Base-by-base conservation (phyloP, 768 basidiomycete species). In the Tephrocybe sp. region DNA sequence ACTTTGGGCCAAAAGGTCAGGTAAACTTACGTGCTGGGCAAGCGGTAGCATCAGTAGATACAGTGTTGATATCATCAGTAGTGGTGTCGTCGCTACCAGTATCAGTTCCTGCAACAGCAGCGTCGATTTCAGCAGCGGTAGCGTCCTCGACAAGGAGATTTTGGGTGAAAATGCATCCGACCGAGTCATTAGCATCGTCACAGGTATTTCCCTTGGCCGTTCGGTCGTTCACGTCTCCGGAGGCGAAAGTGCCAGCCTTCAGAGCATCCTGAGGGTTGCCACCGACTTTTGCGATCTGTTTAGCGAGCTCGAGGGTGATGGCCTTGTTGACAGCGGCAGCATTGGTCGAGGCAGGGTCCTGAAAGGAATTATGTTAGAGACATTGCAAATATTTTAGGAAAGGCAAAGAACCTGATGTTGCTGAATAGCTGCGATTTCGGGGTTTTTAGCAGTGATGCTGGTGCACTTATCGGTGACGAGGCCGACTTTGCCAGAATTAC, bases 291-390 rank as follows among this genome's bases (percentile, higher is more conserved):
- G 78, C 73, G 49, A 86, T 85, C 61, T 85, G 83, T 61, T 77
- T 71, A n/a, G 85, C 84, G 28, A 85, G 76, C 50, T 76, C 78
- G 43, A 86, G 77, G 7, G 68, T 70, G 56, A 86, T 82, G 4
- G 76, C 81, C 66, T 86, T 86, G 76, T 86, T 88, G 18, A 72
- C 66, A 1, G 78, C 73, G 10, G 80, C 79, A 10, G 85, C 85
- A 57, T 73, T 73, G 12, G 66, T 20, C 0, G 82, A 84, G 20
- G 85, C 85, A 33, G 85, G 83, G 56, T 86, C 85, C 75, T 82
- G 59, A 10, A 48, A 26, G 9, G 6, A 32, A 15, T n/a, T 17
- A 48, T 30, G 12, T 12, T 30, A 28, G 7, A 44, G 28, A 30
- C 28, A 5, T 5, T 30, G 11, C 28, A 30, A 30, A 30, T 11